Evolutionary conservation across 2,329 filamentous ascomycete genomes (phyloP).

Genomic region (Clarireedia monteithiana): DNA sequence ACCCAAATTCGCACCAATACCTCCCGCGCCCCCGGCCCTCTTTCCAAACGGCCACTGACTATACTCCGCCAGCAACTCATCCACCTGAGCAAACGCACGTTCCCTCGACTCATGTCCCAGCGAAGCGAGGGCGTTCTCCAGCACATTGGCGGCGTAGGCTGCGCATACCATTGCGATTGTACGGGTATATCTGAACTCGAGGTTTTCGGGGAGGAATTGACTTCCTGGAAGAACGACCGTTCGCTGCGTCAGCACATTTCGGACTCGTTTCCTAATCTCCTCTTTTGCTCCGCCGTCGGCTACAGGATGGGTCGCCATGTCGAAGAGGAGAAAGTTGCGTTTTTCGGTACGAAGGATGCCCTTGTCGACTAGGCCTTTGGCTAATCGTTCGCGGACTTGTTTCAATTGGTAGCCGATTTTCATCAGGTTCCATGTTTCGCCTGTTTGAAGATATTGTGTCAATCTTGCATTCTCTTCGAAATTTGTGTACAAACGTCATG

Average conservation of each 20-base stretch:
- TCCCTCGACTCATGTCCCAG: slow-evolving; percentile 92
- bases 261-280: slow-evolving; percentile 86
- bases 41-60: slow-evolving; percentile 95
- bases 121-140: slow-evolving; percentile 93
- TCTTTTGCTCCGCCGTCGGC: slow-evolving; percentile 96
- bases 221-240: slow-evolving; percentile 83
- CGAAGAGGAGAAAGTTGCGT: slow-evolving; percentile 98
- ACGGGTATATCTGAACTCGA: slow-evolving; percentile 87
- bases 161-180: slow-evolving; percentile 96
- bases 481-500: neutral
- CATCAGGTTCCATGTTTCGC: slow-evolving; percentile 99
- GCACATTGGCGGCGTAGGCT: slow-evolving; percentile 93
- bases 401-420: slow-evolving; percentile 99
- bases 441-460: slow-evolving; percentile 37
- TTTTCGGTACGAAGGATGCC: slow-evolving; percentile 97
- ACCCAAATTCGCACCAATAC: slow-evolving; percentile 86
- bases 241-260: slow-evolving; percentile 85
- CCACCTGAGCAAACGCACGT: slow-evolving; percentile 91
- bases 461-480: neutral
- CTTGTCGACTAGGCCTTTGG: slow-evolving; percentile 97
- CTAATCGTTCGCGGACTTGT: slow-evolving; percentile 94
- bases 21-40: slow-evolving; percentile 64
- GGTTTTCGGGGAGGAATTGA: slow-evolving; percentile 86
- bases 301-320: slow-evolving; percentile 98
- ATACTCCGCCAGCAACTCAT: slow-evolving; percentile 91